A percentile compares a stretch with the other conserved stretches of the same genome.
Conservation (phyloP, 23 red algal genomes). For the Gracilaria domingensis region DNA sequence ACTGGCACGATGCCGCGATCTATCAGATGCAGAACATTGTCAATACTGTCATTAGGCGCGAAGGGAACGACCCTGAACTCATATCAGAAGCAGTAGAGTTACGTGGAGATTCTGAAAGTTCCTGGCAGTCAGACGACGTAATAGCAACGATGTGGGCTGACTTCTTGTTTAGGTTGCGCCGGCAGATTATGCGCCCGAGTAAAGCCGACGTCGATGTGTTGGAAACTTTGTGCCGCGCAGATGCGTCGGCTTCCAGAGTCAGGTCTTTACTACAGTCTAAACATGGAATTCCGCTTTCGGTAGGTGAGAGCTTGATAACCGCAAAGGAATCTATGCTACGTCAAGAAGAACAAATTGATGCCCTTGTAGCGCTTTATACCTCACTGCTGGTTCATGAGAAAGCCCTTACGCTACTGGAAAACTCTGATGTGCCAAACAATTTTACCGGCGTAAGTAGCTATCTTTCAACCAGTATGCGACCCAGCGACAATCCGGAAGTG, state of each 20-base stretch:
- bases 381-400: slow-evolving; percentile 62
- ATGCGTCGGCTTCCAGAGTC: slow-evolving; percentile 48
- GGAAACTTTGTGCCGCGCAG: slow-evolving; percentile 61
- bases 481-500: slow-evolving; percentile 33
- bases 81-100: slow-evolving; percentile 66
- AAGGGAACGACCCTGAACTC: slow-evolving; percentile 54
- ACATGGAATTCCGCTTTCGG: slow-evolving; percentile 45
- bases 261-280: slow-evolving; percentile 31
- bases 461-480: slow-evolving; percentile 47
- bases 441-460: slow-evolving; percentile 53
- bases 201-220: slow-evolving; percentile 54
- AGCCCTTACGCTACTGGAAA: slow-evolving; percentile 63
- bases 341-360: slow-evolving; percentile 61
- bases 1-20: slow-evolving; percentile 73
- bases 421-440: slow-evolving; percentile 36
- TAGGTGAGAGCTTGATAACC: slow-evolving; percentile 51
- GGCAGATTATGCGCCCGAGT: slow-evolving; percentile 53
- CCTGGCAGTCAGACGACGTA: slow-evolving; percentile 46
- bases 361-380: slow-evolving; percentile 59
- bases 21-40: slow-evolving; percentile 69
- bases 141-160: slow-evolving; percentile 73
- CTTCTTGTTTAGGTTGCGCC: slow-evolving; percentile 62
- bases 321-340: slow-evolving; percentile 33
- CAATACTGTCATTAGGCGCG: slow-evolving; percentile 36
- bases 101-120: slow-evolving; percentile 26